Evolutionary conservation across 345 rosid genomes (phyloP), one percentile per base, ranked within the genome.

Genomic region (Populus alba): DNA sequence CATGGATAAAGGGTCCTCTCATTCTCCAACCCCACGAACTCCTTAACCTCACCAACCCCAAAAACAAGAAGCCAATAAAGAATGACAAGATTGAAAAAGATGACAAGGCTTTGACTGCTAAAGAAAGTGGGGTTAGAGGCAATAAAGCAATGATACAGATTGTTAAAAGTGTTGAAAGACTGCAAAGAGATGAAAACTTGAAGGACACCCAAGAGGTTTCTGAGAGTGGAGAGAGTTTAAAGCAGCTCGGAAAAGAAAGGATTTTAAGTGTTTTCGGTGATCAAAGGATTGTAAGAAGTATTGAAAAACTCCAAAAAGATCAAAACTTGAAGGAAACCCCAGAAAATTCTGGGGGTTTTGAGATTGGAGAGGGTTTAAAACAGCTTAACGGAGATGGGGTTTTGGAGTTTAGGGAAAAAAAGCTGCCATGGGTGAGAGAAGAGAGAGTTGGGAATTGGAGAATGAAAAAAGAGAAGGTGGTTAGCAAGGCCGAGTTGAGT

Each of bases 51-150:
- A 74, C 87, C 1, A 59, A 75, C 78, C 75, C 83, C 76, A 68
- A 35, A 73, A 66, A 45, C 22, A 83, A 80, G 61, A 84, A 47
- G 37, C 29, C 53, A 39, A 78, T 73, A 37, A 78, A 22, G n/a
- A 37, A 65, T 22, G 82, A 75, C 0, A 67, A 78, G 3, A 73
- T 17, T 55, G 86, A 87, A 82, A 90, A 87, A 72, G 68, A 86
- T 37, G 91, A 91, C 76, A 82, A 81, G 80, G 88, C 94, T n/a
- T 85, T 94, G 81, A 85, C 86, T 18, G 90, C 84, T 25, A 85
- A 89, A 81, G 94, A 88, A 59, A 87, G 93, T 57, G 96, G 97
- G 43, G 89, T 89, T 15, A 84, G 95, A 65, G 96, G 97, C 47
- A 84, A 74, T 13, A 90, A 92, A 85, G 93, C 89, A 12, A 89